A percentile compares a stretch with the other conserved stretches of the same genome.
These are phyloP conservation scores for Myxozyma vanderwaltii DNA, from an alignment of 805 yeast species.

Conservation along the genomic window DNA sequence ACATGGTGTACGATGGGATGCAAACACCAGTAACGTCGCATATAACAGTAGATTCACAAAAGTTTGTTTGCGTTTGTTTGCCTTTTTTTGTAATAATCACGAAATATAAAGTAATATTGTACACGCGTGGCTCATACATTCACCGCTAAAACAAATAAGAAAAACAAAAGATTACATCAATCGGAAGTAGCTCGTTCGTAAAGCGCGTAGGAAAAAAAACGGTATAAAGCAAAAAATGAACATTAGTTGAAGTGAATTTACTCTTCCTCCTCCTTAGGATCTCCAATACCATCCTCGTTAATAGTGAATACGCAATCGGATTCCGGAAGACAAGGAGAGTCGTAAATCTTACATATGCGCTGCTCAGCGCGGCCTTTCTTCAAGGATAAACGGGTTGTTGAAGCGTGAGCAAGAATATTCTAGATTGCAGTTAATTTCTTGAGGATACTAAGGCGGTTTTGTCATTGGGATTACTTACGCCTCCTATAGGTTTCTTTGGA, in stretches of 20 bases:
- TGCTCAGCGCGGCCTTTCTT: slow-evolving; percentile 90
- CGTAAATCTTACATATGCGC: slow-evolving; percentile 91
- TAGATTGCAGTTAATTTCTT: not conserved
- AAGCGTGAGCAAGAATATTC: slow-evolving; percentile 93
- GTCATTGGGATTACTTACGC: slow-evolving; percentile 42
- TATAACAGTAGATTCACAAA: not conserved
- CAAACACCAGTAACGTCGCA: not conserved
- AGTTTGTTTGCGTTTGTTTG: not conserved
- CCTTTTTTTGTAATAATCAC: not conserved
- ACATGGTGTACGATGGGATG: not conserved
- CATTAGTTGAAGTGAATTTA: not conserved
- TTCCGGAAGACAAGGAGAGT: slow-evolving; percentile 95
- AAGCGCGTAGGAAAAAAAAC: not conserved
- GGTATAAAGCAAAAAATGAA: not conserved
- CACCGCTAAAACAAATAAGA: no score
- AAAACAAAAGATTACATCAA: no score
- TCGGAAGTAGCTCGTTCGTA: not conserved
- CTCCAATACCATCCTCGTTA: slow-evolving; percentile 95
- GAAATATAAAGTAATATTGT: not conserved
- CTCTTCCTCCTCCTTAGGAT: slow-evolving; percentile 79
- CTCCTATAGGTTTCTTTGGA: slow-evolving; percentile 98
- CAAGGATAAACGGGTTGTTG: slow-evolving; percentile 88
- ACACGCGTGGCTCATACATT: not conserved
- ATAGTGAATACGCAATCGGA: slow-evolving; percentile 94
- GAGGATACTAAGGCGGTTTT: not conserved